Evolutionary conservation across 1,139 yeast genomes (phyloP), one percentile per base, ranked within the genome.

Genomic region (Meyerozyma guilliermondii): DNA sequence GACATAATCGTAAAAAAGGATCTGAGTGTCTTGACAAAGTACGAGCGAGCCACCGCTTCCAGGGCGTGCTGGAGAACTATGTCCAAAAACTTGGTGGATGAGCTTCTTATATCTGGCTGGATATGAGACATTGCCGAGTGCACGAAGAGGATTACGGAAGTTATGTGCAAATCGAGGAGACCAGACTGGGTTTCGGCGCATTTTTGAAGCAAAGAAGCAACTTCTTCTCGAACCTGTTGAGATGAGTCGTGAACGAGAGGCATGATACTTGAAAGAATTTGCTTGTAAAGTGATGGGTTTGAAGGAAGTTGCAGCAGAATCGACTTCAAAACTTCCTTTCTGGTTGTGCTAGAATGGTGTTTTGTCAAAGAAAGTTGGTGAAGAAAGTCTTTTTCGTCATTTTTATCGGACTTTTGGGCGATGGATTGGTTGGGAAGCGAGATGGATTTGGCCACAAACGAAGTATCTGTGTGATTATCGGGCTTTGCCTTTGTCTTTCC

Each of bases 51-150:
- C n/a, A 83, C 60, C 2, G 81, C 65, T 24, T 69, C 73, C 17
- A 71, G 74, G 20, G 72, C 63, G 40, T 66, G 49, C 34, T 70
- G 70, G 17, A 87, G 59, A 41, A 87, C 56, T 4, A 82, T 67
- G 29, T 68, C 68, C 29, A 89, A 64, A 50, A 82, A 83, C 45
- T 73, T 74, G 0, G 92, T 78, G 4, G 94, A 79, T 49, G 83
- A 85, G 41, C 78, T 77, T 39, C 95, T 76, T 33, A 89, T 80
- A 7, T 80, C 81, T 0, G 91, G 83, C 31, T 76, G 77, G 38
- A 92, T 84, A 58, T 92, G 97, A 14, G 98, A 87, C 98, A 92
- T 92, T 11, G 96, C 95, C 42, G 94, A 83, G 54, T 86, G 86
- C n/a, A 91, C 73, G 58, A 86, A 91, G 27, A 92, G 68, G 28